Percentiles rank a stretch among this genome's conserved stretches.
phyloP scores from a whole-genome alignment of 345 rosid species.

The Camelina laxa region DNA sequence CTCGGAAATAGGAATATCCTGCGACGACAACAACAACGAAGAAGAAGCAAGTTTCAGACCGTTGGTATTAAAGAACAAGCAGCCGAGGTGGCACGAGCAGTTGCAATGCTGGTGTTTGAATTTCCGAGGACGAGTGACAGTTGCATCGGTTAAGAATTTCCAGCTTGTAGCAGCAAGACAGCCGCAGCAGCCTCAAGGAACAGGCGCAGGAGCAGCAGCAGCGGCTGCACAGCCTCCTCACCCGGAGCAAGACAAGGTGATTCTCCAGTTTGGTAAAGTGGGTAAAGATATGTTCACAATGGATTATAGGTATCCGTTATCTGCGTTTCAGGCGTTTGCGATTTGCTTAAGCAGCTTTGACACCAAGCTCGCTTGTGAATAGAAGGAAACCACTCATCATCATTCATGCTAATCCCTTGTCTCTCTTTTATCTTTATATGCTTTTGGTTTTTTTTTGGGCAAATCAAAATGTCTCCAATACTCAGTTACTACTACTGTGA shows the following conservation, averaged over 20 bases:
- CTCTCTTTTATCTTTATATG: slow-evolving; percentile 16
- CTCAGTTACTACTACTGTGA: slow-evolving; percentile 32
- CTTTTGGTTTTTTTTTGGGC: slow-evolving; percentile 14
- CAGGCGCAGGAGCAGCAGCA: slow-evolving; percentile 35
- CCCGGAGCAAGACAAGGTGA: slow-evolving; percentile 80
- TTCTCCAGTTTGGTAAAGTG: slow-evolving; percentile 95
- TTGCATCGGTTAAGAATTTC: slow-evolving; percentile 71
- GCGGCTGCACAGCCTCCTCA: slow-evolving; percentile 43
- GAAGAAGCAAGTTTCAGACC: slow-evolving; percentile 55
- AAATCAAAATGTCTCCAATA: slow-evolving; percentile 28
- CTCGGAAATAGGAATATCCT: slow-evolving; percentile 52
- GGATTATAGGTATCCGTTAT: slow-evolving; percentile 94
- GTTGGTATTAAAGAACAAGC: slow-evolving; percentile 62
- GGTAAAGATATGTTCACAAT: slow-evolving; percentile 98
- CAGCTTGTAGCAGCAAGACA: slow-evolving; percentile 62
- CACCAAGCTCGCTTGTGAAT: slow-evolving; percentile 99
- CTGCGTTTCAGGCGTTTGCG: slow-evolving; percentile 97
- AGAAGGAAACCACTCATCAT: slow-evolving; percentile 39
- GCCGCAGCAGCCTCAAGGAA: slow-evolving; percentile 46
- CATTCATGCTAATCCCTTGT: slow-evolving; percentile 42
- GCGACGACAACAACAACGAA: slow-evolving; percentile 42
- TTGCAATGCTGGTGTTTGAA: slow-evolving; percentile 72
- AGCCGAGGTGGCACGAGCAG: slow-evolving; percentile 77
- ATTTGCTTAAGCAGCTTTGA: slow-evolving; percentile 99
- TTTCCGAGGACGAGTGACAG: slow-evolving; percentile 69